A percentile compares a stretch with the other conserved stretches of the same genome.
Evolutionary conservation across 2,329 filamentous ascomycete genomes (phyloP).

Genomic region (Aspergillus novofumigatus): DNA sequence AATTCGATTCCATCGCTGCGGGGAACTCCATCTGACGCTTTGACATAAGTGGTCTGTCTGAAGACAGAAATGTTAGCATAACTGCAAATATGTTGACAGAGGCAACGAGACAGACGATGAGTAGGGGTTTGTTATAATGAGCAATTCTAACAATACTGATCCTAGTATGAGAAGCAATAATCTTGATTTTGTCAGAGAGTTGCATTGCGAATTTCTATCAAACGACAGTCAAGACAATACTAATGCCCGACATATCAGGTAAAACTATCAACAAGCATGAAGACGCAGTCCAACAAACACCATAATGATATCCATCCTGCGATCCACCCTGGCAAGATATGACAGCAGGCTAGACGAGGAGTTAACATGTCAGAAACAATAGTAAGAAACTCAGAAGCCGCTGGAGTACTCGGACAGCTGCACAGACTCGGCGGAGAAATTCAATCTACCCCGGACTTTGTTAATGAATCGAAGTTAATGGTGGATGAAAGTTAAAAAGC

Average conservation of each 20-base stretch:
- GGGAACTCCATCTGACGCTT: too few species aligned
- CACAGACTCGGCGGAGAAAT: not conserved
- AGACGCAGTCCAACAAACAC: not conserved
- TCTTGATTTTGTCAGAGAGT: not conserved
- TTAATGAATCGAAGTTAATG: not conserved
- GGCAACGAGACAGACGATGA: not conserved
- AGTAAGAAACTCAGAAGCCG: not conserved
- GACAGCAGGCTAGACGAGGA: not conserved
- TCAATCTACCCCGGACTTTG: not conserved
- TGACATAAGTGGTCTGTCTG: not conserved
- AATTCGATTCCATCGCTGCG: not conserved
- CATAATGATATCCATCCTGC: not conserved
- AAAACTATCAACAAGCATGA: not conserved
- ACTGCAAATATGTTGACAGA: not conserved
- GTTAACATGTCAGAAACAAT: not conserved
- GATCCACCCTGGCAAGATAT: not conserved
- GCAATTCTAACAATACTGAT: not conserved
- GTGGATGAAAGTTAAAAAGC: not conserved
- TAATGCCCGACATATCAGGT: not conserved
- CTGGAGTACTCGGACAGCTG: not conserved
- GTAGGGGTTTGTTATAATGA: not conserved
- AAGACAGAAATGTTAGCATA: not conserved
- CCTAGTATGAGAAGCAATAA: not conserved
- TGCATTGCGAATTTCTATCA: not conserved
- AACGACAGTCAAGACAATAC: not conserved